phyloP scores from a whole-genome alignment of 2,329 filamentous ascomycete genomes.

The Canariomyces notabilis region DNA sequence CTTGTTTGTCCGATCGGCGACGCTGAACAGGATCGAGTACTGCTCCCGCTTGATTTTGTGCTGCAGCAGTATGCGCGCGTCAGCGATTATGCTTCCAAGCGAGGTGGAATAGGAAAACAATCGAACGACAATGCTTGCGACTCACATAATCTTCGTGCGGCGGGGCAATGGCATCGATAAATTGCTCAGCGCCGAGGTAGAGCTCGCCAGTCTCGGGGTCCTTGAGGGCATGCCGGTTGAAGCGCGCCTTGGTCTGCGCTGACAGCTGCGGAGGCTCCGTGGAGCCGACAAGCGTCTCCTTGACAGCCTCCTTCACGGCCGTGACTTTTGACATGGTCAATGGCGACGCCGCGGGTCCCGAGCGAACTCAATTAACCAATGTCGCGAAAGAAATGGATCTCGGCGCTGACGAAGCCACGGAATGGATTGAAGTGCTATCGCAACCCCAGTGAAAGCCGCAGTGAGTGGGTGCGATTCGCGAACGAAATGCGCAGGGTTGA shows the following conservation, averaged over 20 bases:
- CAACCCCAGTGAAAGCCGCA: no score
- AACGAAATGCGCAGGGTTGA: constrained; percentile 4
- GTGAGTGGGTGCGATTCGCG: constrained; percentile 3
- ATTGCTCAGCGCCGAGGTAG: constrained; percentile 79
- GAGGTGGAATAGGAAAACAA: not conserved
- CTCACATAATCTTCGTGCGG: constrained; percentile 85
- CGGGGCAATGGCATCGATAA: constrained; percentile 86
- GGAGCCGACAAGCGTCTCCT: constrained; percentile 69
- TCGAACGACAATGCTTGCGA: constrained; percentile 26
- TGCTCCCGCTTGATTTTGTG: constrained; percentile 97
- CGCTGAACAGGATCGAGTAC: constrained; percentile 86
- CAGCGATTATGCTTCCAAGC: not conserved
- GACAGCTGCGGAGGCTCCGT: constrained; percentile 56
- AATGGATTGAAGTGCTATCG: no score
- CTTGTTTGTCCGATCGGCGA: constrained; percentile 73
- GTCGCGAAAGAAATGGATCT: not conserved
- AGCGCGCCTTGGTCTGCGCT: constrained; percentile 68
- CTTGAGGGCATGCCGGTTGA: constrained; percentile 69
- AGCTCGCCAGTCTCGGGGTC: constrained; percentile 71
- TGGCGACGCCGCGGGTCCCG: not conserved
- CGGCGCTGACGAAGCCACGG: not conserved
- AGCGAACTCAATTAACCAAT: not conserved
- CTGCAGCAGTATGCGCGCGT: constrained; percentile 41
- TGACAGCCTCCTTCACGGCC: constrained; percentile 64
- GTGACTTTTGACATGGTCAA: constrained; percentile 39